These are phyloP conservation scores for Trapa bicornis DNA, from an alignment of 345 rosid species.

Conservation along the genomic window DNA sequence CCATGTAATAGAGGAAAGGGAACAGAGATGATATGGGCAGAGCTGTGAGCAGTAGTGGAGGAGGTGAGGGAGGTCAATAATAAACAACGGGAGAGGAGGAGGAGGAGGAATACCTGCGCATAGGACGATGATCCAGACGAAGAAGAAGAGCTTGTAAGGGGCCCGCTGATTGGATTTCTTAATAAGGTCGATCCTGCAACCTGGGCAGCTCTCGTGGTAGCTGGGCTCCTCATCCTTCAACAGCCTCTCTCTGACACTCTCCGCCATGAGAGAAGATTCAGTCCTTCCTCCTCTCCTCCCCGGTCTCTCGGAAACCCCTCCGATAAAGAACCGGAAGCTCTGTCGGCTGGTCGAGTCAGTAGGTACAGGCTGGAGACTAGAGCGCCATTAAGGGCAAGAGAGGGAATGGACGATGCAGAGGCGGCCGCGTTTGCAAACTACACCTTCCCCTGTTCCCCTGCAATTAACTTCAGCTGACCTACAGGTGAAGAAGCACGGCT, in stretches of 20 bases:
- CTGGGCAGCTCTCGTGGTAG: conserved; percentile 32
- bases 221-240: conserved; percentile 9
- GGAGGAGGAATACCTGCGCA: conserved; percentile 27
- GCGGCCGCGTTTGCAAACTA: too few species aligned
- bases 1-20: conserved; percentile 79
- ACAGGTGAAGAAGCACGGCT: too few species aligned
- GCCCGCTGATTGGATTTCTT: conserved; percentile 19
- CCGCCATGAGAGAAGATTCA: not conserved
- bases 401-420: too few species aligned
- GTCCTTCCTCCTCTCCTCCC: not conserved
- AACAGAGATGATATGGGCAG: conserved; percentile 64
- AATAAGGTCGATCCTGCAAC: conserved; percentile 34
- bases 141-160: conserved; percentile 35
- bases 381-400: too few species aligned
- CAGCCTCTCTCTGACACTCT: not conserved
- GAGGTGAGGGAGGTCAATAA: not conserved
- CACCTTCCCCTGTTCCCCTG: too few species aligned
- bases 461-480: too few species aligned
- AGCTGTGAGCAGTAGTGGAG: conserved; percentile 28
- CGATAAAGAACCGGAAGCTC: not conserved
- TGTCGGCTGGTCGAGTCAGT: too few species aligned
- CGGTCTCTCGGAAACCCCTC: not conserved
- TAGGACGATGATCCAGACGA: conserved; percentile 43
- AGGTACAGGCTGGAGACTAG: too few species aligned
- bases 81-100: not conserved